Conservation (phyloP, 2,329 filamentous ascomycete genomes). For the Aspergillus ochraceoroseus region DNA sequence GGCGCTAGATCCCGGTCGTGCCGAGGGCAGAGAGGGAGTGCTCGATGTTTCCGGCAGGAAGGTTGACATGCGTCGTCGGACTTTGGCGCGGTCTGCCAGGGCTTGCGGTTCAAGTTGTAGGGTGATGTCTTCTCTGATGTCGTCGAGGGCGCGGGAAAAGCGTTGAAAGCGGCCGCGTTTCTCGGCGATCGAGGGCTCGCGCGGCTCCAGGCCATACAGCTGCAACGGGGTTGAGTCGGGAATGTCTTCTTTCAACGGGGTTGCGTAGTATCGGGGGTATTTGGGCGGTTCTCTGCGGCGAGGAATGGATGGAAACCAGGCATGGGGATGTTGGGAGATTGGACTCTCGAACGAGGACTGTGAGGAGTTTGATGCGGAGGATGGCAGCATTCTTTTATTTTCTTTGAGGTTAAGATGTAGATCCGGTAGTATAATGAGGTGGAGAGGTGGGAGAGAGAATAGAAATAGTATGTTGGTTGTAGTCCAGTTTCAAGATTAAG, state of each 20-base stretch:
- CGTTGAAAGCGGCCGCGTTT: slow-evolving; percentile 29
- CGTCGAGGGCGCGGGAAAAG: slow-evolving; percentile 36
- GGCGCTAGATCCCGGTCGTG: slow-evolving; percentile 12
- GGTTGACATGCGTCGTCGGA: slow-evolving; percentile 28
- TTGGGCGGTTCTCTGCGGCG: slow-evolving; percentile 25
- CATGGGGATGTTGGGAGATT: slow-evolving; percentile 26
- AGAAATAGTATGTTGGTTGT: background rate
- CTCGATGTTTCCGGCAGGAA: slow-evolving; percentile 17
- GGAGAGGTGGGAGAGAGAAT: slow-evolving; percentile 2
- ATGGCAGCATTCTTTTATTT: slow-evolving; percentile 23
- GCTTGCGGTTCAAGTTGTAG: slow-evolving; percentile 23
- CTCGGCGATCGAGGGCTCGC: slow-evolving; percentile 31
- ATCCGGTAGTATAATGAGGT: background rate
- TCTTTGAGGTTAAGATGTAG: too few species aligned
- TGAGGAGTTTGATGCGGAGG: slow-evolving; percentile 27
- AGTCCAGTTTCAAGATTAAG: background rate
- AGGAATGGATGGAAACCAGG: slow-evolving; percentile 24
- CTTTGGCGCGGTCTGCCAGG: slow-evolving; percentile 25
- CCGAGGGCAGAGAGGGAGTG: background rate
- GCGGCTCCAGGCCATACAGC: slow-evolving; percentile 34
- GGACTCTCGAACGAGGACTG: slow-evolving; percentile 28
- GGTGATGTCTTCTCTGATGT: slow-evolving; percentile 34
- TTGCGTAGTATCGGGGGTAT: slow-evolving; percentile 34
- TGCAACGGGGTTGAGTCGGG: slow-evolving; percentile 32
- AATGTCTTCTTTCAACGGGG: slow-evolving; percentile 28